Evolutionary conservation across 1,139 yeast genomes (phyloP).

Genomic region (Hansenula sp.): DNA sequence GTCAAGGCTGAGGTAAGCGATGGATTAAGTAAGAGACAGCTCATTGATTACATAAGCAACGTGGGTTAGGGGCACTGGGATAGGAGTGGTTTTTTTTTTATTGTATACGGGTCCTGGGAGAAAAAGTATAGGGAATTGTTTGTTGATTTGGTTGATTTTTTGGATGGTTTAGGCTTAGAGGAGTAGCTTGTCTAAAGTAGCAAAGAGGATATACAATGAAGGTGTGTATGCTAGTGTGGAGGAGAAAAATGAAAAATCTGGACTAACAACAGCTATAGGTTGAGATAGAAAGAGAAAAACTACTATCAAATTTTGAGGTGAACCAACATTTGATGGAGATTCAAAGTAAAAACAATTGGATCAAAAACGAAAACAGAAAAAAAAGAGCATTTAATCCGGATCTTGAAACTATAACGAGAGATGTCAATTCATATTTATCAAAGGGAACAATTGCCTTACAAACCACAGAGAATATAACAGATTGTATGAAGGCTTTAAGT

Average conservation of each 20-base stretch:
- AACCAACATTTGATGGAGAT: slow-evolving; percentile 52
- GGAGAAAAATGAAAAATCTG: background rate
- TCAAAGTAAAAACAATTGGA: slow-evolving; percentile 39
- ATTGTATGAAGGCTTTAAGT: slow-evolving; percentile 50
- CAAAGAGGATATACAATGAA: too few relatives aligned
- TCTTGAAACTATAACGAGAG: slow-evolving; percentile 68
- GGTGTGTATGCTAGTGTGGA: too few relatives aligned
- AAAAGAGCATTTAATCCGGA: slow-evolving; percentile 35
- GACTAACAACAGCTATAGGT: slow-evolving; percentile 26
- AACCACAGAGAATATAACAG: slow-evolving; percentile 44
- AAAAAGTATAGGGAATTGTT: too few relatives aligned
- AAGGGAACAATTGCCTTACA: slow-evolving; percentile 43
- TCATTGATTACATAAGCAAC: too few relatives aligned
- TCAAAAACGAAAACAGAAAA: slow-evolving; percentile 23
- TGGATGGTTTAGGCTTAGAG: too few relatives aligned
- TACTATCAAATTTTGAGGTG: slow-evolving; percentile 74
- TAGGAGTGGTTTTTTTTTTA: too few relatives aligned
- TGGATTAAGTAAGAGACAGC: too few relatives aligned
- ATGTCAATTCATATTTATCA: slow-evolving; percentile 45
- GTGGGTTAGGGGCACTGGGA: too few relatives aligned
- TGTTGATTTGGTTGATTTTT: too few relatives aligned
- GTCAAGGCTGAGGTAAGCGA: too few relatives aligned
- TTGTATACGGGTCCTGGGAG: too few relatives aligned
- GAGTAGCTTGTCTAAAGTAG: too few relatives aligned
- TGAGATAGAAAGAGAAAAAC: slow-evolving; percentile 49